Percentiles rank a stretch among this genome's conserved stretches.
Conservation (phyloP, 192 early-diverging fungal genomes). For the Podila clonocystis region DNA sequence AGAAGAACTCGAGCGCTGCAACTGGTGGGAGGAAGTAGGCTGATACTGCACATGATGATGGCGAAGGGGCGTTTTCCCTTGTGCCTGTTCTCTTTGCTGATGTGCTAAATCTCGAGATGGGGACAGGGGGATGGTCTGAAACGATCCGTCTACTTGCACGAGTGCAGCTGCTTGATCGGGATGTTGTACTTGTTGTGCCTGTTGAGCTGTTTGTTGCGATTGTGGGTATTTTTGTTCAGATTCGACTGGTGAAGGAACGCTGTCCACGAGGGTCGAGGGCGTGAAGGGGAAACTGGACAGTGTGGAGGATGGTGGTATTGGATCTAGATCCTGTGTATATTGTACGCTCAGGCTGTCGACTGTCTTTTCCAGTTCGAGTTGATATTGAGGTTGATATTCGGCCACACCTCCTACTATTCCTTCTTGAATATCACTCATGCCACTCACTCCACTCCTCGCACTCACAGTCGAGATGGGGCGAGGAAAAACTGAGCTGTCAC, state of each 20-base stretch:
- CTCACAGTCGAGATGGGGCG: too few relatives aligned
- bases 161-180: too few relatives aligned
- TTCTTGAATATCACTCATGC: too few relatives aligned
- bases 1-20: too few relatives aligned
- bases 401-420: background rate
- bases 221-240: background rate
- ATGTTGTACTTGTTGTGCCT: background rate
- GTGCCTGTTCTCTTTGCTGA: background rate
- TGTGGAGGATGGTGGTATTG: background rate
- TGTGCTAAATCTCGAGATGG: background rate
- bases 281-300: conserved; percentile 19
- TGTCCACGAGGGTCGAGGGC: conserved; percentile 27
- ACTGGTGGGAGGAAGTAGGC: too few relatives aligned
- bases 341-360: background rate
- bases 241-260: background rate
- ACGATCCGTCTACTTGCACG: background rate
- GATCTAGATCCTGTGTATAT: background rate
- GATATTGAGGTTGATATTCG: background rate
- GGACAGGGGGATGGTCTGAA: conserved; percentile 17
- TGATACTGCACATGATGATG: too few relatives aligned
- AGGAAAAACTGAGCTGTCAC: background rate
- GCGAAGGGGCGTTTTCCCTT: too few relatives aligned
- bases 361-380: background rate
- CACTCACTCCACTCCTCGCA: too few relatives aligned
- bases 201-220: background rate